phyloP scores from a whole-genome alignment of 306 rosid species.

The Vicia faba region DNA sequence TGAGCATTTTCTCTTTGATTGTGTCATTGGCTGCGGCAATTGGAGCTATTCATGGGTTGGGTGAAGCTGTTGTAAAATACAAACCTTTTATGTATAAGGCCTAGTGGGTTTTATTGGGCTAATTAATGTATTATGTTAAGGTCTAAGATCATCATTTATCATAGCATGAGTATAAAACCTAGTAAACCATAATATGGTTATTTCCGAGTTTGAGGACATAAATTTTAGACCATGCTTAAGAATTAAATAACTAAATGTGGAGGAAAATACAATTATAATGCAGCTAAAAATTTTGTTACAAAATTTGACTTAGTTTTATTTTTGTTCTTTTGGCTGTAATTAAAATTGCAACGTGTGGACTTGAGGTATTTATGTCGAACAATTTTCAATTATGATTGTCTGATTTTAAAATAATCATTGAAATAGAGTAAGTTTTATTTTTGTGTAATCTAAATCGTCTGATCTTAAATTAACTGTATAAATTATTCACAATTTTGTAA shows the following conservation, averaged over 20 bases:
- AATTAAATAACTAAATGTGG: neutral
- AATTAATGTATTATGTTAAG: neutral
- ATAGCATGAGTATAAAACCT: neutral
- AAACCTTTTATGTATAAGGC: slow-evolving; percentile 51
- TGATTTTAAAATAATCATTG: no score
- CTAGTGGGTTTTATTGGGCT: slow-evolving; percentile 5
- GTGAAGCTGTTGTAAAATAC: slow-evolving; percentile 39
- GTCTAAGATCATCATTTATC: neutral
- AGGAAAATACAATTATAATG: neutral
- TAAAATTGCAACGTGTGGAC: no score
- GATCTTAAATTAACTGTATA: no score
- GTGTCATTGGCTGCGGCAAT: slow-evolving; percentile 48
- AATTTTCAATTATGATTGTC: no score
- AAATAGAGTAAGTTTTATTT: no score
- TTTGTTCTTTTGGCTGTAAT: no score
- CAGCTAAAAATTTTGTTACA: no score
- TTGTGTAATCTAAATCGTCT: no score
- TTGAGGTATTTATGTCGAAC: no score
- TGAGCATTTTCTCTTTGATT: slow-evolving; percentile 48
- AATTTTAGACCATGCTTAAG: neutral
- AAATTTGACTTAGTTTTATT: no score
- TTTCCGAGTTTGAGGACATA: neutral
- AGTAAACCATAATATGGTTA: neutral
- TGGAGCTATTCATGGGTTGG: slow-evolving; percentile 54
- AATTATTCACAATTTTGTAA: no score